Conservation (phyloP, 1,284 basidiomycete species). For the Puccinia novopanici region DNA sequence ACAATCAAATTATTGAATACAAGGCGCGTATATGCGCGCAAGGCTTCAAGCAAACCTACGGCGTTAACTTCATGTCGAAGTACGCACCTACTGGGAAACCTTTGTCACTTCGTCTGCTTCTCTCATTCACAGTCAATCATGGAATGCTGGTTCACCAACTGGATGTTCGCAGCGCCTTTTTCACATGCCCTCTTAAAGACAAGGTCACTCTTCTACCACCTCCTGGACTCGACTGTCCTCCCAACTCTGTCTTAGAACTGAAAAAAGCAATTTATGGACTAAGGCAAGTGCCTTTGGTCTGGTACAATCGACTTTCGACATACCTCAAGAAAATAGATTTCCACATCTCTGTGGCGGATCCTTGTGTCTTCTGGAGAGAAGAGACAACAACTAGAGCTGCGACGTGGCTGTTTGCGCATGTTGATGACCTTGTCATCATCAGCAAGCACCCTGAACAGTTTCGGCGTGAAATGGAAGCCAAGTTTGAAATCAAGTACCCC, state of each 20-base stretch:
- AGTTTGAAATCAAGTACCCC: neutral
- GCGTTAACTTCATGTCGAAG: neutral
- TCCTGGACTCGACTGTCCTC: neutral
- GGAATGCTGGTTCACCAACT: neutral
- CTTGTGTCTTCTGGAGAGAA: too few species aligned
- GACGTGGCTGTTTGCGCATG: too few species aligned
- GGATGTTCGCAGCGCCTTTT: neutral
- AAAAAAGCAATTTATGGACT: slow-evolving; percentile 7
- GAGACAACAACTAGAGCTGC: too few species aligned
- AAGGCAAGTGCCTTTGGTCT: neutral
- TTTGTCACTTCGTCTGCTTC: neutral
- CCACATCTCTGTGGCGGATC: too few species aligned
- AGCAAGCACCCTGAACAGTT: too few species aligned
- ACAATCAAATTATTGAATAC: too few species aligned
- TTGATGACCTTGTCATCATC: too few species aligned
- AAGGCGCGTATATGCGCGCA: neutral
- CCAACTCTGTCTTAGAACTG: neutral
- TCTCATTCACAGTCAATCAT: neutral
- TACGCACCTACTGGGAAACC: neutral
- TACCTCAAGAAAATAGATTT: too few species aligned
- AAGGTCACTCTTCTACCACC: neutral
- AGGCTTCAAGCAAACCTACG: neutral
- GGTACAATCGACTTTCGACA: too few species aligned
- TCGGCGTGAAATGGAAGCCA: too few species aligned
- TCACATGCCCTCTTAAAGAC: neutral